These are phyloP conservation scores for Calendula officinalis DNA, from an alignment of 129 eudicot species.

Conservation along the genomic window DNA sequence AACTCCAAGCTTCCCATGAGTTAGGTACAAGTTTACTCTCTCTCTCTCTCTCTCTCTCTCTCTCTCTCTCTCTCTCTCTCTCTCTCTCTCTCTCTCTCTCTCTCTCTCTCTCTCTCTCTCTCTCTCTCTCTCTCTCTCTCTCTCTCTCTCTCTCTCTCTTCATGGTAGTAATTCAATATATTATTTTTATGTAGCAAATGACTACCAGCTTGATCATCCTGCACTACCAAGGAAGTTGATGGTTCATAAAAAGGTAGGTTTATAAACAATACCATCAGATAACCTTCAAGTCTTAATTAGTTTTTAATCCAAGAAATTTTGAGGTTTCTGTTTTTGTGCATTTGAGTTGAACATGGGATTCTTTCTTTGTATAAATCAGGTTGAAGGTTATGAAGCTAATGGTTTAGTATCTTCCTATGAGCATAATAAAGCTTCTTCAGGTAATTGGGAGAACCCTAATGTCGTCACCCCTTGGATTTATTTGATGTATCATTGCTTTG, in stretches of 20 bases:
- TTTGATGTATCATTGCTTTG: not conserved
- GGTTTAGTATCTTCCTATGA: conserved; percentile 11
- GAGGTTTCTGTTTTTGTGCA: not conserved
- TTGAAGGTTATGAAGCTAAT: conserved; percentile 13
- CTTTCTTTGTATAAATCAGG: conserved; percentile 16
- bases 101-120: not conserved
- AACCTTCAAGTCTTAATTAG: not conserved
- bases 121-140: not conserved
- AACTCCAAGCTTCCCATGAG: conserved; percentile 27
- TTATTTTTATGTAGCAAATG: conserved; percentile 12
- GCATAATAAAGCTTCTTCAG: conserved; percentile 21
- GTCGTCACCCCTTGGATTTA: not conserved
- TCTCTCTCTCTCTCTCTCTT: not conserved
- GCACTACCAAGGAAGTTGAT: conserved; percentile 33
- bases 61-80: not conserved
- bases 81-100: not conserved
- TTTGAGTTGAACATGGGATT: conserved; percentile 1
- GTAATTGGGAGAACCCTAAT: conserved; percentile 22
- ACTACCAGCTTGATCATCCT: conserved; percentile 18
- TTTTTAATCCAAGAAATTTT: not conserved
- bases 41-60: too few relatives aligned
- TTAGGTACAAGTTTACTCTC: conserved; percentile 16
- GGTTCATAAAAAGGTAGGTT: conserved; percentile 15
- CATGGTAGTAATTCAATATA: conserved; percentile 1
- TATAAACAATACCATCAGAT: not conserved